Evolutionary conservation across 352 stramenopile genomes (phyloP), one percentile per base, ranked within the genome.

Genomic region (Phytopythium helicoides): DNA sequence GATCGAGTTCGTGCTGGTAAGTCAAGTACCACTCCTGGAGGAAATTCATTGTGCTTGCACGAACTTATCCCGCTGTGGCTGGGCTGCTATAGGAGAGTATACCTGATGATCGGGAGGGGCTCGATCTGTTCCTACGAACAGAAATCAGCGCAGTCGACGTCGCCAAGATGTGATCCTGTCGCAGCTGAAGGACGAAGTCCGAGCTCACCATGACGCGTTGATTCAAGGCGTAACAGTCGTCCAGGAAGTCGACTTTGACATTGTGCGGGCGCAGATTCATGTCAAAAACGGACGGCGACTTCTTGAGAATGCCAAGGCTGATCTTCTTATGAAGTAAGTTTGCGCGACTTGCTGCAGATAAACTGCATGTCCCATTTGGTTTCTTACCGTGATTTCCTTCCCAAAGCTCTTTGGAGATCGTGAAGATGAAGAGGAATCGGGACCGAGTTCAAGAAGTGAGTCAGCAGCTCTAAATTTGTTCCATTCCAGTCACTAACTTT

Each of bases 201-300:
- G 81, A 3, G 68, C 68, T 8, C 94, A 95, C 41, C 79, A 92
- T 53, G 76, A 71, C 39, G 66, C 81, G 28, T 76, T 95, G 22
- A 91, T 94, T 51, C 69, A 93, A 58, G 86, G 86, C 16, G 92
- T 95, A 80, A 92, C 87, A 36, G 79, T 90, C 23, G 86, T 95
- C 39, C 81, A 95, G 39, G 84, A 95, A 31, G 86, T 95, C 21
- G 86, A 95, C 59, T 57, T 95, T 18, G 83, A 95, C 54, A 66
- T 95, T 26, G 72, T 92, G 42, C 74, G 81, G 35, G 84, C 86
- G 19, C 81, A 93, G 52, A 94, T 95, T 36, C 86, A 95, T 51
- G 86, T 95, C 38, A 95, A 94, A 23, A 95, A 95, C 25, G 86
- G 81, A 10, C 71, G 86, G 1, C 75, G 83, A 9, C 60, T 93